Evolutionary conservation across 2,329 filamentous ascomycete genomes (phyloP).

Genomic region (Aspergillus flavus): DNA sequence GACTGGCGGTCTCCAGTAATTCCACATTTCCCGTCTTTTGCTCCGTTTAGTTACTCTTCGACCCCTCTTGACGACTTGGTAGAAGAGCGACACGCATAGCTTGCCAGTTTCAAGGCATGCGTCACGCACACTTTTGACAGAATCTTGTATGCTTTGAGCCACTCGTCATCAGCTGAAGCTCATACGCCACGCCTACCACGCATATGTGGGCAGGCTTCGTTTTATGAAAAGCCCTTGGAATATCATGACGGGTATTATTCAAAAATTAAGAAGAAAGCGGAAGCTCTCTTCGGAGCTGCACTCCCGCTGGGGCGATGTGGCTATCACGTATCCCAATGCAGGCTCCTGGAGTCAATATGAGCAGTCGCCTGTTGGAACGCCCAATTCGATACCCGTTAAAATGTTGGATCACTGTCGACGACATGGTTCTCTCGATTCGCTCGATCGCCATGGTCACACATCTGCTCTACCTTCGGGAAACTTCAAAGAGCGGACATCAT

Average conservation of each 20-base stretch:
- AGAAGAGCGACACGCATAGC: not conserved
- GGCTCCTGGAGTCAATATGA: conserved; percentile 48
- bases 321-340: conserved; percentile 43
- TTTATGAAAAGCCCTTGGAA: conserved; percentile 30
- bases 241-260: conserved; percentile 34
- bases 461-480: not conserved
- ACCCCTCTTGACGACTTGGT: not conserved
- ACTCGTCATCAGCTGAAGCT: not conserved
- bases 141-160: not conserved
- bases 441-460: conserved; percentile 9
- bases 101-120: not conserved
- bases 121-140: not conserved
- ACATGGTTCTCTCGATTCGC: conserved; percentile 15
- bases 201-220: conserved; percentile 13
- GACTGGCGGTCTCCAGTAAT: conserved; percentile 11
- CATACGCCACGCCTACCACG: conserved; percentile 19
- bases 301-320: conserved; percentile 43
- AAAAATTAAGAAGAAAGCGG: conserved; percentile 37
- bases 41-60: conserved; percentile 6
- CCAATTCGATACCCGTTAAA: conserved; percentile 13
- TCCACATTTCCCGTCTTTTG: conserved; percentile 7
- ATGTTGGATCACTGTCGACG: conserved; percentile 18
- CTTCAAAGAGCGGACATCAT: conserved; percentile 8
- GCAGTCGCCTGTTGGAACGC: conserved; percentile 23
- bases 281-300: conserved; percentile 41